phyloP scores from a whole-genome alignment of 768 basidiomycete genomes.

The Podaxis carcinomalis region DNA sequence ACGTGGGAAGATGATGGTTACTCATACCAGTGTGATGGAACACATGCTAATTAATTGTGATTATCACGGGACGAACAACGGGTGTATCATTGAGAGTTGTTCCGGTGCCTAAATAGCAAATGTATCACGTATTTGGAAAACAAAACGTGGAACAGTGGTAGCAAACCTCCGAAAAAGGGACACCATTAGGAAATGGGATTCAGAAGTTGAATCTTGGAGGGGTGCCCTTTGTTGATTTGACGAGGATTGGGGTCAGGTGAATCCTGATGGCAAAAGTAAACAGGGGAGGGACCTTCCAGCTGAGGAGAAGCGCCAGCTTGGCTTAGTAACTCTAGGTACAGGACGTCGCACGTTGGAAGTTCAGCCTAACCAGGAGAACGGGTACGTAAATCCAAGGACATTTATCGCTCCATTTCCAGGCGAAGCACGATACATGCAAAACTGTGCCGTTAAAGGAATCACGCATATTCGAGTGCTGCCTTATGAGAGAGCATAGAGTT shows the following conservation, averaged over 20 bases:
- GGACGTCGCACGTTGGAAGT: not conserved
- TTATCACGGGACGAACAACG: not conserved
- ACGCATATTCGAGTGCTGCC: not conserved
- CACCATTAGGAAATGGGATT: constrained; percentile 5
- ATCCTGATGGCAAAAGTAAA: not conserved
- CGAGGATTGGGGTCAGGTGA: not conserved
- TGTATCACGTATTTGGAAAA: not conserved
- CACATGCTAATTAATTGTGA: not conserved
- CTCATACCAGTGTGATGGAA: not conserved
- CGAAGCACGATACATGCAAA: not conserved
- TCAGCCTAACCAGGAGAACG: not conserved
- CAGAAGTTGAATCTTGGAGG: not conserved
- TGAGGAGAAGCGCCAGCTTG: not conserved
- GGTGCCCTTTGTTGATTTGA: not conserved
- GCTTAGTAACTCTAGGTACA: not conserved
- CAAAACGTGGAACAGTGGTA: not conserved
- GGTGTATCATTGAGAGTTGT: not conserved
- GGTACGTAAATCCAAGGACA: not conserved
- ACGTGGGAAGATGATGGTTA: constrained; percentile 9
- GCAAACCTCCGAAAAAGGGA: not conserved
- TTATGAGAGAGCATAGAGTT: not conserved
- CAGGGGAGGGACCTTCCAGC: too few species aligned
- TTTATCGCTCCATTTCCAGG: not conserved
- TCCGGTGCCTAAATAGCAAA: too few species aligned
- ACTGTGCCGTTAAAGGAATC: not conserved